Conservation (phyloP, 495 filamentous ascomycete genomes). For the Podospora pseudocomata region DNA sequence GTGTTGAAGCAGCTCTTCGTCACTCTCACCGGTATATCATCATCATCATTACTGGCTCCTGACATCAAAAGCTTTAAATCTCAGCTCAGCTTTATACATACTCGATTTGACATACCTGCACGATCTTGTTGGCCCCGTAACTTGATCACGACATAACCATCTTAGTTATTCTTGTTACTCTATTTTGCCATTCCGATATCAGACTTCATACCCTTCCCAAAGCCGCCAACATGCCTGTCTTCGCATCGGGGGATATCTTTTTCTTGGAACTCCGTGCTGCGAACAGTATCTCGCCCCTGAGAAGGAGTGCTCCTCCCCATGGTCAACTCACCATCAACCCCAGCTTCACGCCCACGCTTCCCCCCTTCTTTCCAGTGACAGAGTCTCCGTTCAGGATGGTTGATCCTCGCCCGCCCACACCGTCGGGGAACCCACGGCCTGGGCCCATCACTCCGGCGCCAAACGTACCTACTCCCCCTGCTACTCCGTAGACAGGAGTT, state of each 20-base stretch:
- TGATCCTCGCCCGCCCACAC: slow-evolving; percentile 5
- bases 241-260: slow-evolving; percentile 2
- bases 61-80: neutral
- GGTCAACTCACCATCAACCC: neutral
- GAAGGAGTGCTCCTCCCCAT: neutral
- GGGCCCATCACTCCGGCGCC: slow-evolving; percentile 8
- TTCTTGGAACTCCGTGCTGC: neutral
- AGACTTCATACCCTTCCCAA: neutral
- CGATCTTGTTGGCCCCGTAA: neutral
- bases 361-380: neutral
- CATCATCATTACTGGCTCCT: neutral
- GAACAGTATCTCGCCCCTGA: too few relatives aligned
- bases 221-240: neutral
- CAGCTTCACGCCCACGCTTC: neutral
- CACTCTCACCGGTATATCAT: neutral
- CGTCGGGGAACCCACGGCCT: slow-evolving; percentile 1
- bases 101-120: neutral
- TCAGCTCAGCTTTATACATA: neutral
- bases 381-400: neutral
- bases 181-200: neutral
- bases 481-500: slow-evolving; percentile 1
- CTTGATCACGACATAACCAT: neutral
- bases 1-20: neutral
- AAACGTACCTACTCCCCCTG: slow-evolving; percentile 11
- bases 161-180: neutral